Conservation (phyloP, 2,329 filamentous ascomycete species). For the Cucurbitaria berberidis region DNA sequence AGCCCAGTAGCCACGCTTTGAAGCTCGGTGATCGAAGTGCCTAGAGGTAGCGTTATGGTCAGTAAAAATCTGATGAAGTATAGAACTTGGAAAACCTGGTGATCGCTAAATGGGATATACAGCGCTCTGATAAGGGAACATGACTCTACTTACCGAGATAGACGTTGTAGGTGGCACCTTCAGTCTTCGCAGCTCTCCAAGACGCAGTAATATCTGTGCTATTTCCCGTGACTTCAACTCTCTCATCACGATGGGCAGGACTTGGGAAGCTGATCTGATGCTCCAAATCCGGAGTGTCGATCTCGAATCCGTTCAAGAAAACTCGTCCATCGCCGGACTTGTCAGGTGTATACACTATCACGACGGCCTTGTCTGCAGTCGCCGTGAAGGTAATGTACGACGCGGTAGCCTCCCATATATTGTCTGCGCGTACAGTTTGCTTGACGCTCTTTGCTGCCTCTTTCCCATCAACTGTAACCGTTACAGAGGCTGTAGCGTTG, state of each 20-base stretch:
- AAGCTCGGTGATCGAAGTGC: constrained; percentile 2
- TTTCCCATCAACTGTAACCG: constrained; percentile 33
- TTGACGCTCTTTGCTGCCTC: constrained; percentile 7
- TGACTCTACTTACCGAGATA: constrained; percentile 25
- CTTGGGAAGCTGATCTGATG: constrained; percentile 36
- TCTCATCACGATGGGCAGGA: constrained; percentile 40
- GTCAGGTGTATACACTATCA: constrained; percentile 24
- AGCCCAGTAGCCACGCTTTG: constrained; percentile 11
- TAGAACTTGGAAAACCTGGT: too few species aligned
- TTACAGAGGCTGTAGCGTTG: constrained; percentile 22
- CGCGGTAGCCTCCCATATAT: constrained; percentile 39
- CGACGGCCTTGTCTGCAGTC: constrained; percentile 24
- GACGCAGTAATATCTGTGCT: constrained; percentile 17
- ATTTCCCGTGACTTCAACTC: constrained; percentile 26
- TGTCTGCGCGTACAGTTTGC: constrained; percentile 38
- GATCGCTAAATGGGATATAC: too few species aligned
- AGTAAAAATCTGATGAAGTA: background rate
- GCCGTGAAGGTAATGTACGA: constrained; percentile 36
- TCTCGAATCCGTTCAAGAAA: constrained; percentile 43
- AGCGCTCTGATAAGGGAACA: too few species aligned
- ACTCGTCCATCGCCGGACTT: constrained; percentile 20
- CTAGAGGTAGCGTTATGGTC: background rate
- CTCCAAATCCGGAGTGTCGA: constrained; percentile 30
- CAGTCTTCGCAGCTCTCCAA: constrained; percentile 29
- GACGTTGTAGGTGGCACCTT: constrained; percentile 28